phyloP scores from a whole-genome alignment of 257 asterid genomes.

The Solanum chiquidenum region DNA sequence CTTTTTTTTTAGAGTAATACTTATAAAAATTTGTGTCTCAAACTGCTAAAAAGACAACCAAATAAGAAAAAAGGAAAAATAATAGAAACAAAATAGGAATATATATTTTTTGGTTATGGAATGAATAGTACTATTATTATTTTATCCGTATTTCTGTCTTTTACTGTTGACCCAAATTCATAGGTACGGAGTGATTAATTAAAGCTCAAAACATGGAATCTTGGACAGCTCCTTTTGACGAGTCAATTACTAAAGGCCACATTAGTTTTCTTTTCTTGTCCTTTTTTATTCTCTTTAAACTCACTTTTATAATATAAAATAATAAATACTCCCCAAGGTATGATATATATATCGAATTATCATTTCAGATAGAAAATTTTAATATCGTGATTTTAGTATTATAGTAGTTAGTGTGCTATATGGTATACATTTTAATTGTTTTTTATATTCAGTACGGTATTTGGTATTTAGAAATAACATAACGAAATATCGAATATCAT shows the following conservation, averaged over 20 bases:
- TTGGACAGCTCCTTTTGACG: not conserved
- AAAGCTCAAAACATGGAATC: not conserved
- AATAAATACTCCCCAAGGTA: too few relatives aligned
- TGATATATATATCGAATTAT: too few relatives aligned
- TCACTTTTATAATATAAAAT: too few relatives aligned
- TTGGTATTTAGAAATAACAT: too few relatives aligned
- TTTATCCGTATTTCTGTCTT: not conserved
- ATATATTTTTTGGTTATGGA: not conserved
- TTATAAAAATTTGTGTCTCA: not conserved
- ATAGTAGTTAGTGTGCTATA: too few relatives aligned
- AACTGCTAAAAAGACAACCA: not conserved
- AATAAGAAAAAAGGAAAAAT: not conserved
- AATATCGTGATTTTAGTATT: too few relatives aligned
- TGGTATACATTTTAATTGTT: too few relatives aligned
- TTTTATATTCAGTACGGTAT: too few relatives aligned
- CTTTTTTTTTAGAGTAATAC: not conserved
- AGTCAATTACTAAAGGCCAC: not conserved
- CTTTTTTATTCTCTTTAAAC: not conserved
- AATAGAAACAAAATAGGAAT: not conserved
- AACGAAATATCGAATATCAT: too few relatives aligned
- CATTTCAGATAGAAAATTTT: too few relatives aligned
- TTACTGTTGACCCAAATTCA: not conserved
- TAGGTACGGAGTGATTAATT: not conserved
- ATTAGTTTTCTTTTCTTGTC: not conserved
- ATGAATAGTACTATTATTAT: not conserved